These are phyloP conservation scores for Gilbertella persicaria DNA, from an alignment of 371 early-diverging fungal genomes.

Conservation along the genomic window DNA sequence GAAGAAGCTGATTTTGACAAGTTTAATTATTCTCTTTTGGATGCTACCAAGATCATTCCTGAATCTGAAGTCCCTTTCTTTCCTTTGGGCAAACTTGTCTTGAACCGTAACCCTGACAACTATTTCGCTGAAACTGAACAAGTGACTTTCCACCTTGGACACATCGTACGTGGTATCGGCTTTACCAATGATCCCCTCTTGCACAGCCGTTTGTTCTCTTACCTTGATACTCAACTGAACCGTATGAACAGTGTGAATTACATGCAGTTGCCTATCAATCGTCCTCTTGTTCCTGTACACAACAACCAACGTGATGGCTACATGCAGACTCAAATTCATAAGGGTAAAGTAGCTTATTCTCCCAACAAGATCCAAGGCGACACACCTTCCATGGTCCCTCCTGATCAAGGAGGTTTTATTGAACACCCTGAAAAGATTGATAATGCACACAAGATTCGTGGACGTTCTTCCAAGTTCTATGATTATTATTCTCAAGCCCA, in stretches of 20 bases:
- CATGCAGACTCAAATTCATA: slow-evolving; percentile 23
- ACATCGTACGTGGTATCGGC: slow-evolving; percentile 53
- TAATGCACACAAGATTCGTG: slow-evolving; percentile 20
- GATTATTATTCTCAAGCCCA: slow-evolving; percentile 46
- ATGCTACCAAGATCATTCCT: slow-evolving; percentile 58
- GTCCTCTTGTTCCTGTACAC: slow-evolving; percentile 36
- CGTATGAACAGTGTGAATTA: slow-evolving; percentile 52
- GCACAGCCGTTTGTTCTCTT: slow-evolving; percentile 56
- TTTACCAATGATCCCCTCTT: slow-evolving; percentile 54
- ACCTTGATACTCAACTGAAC: slow-evolving; percentile 55
- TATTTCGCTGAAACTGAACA: slow-evolving; percentile 63
- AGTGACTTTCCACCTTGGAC: slow-evolving; percentile 41
- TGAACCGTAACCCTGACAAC: slow-evolving; percentile 57
- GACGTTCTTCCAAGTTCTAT: slow-evolving; percentile 31
- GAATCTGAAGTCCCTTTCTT: slow-evolving; percentile 49
- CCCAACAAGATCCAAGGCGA: slow-evolving; percentile 20
- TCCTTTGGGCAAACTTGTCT: slow-evolving; percentile 46
- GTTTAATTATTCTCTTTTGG: slow-evolving; percentile 53
- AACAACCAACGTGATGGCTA: slow-evolving; percentile 61
- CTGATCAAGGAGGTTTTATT: slow-evolving; percentile 18
- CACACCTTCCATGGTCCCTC: slow-evolving; percentile 16
- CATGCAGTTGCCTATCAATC: slow-evolving; percentile 57
- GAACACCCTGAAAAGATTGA: slow-evolving; percentile 18
- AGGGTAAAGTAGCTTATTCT: slow-evolving; percentile 20
- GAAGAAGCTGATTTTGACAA: slow-evolving; percentile 39